Conservation (phyloP, 495 filamentous ascomycete species). For the Xylaria flabelliformis region DNA sequence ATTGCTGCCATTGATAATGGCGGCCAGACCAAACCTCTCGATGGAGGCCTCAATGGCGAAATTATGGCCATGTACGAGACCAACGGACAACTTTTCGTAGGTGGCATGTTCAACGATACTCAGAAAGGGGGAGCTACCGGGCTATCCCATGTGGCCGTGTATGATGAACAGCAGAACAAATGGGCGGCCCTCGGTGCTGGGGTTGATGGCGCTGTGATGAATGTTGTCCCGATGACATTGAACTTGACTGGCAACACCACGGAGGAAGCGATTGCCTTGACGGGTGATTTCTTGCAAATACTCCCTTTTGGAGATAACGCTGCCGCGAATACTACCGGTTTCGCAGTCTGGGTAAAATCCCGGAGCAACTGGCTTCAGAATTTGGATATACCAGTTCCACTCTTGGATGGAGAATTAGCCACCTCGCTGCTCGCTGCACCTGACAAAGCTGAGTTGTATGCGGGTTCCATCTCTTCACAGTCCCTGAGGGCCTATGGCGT, state of each 20-base stretch:
- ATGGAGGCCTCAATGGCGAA: conserved; percentile 80
- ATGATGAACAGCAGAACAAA: conserved; percentile 66
- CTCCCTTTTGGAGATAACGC: conserved; percentile 67
- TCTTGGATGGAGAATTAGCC: conserved; percentile 73
- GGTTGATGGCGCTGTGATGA: conserved; percentile 78
- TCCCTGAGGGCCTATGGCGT: conserved; percentile 71
- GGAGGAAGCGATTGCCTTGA: conserved; percentile 78
- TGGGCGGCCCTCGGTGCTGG: conserved; percentile 87
- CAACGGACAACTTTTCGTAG: conserved; percentile 75
- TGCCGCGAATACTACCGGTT: conserved; percentile 69
- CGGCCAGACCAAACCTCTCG: conserved; percentile 64
- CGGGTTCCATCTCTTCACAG: conserved; percentile 77
- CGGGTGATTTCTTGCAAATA: conserved; percentile 78
- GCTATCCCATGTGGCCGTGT: conserved; percentile 77
- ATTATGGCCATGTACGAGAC: conserved; percentile 73
- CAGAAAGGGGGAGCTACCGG: conserved; percentile 62
- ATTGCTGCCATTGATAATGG: conserved; percentile 74
- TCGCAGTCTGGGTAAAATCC: conserved; percentile 95
- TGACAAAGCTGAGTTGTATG: conserved; percentile 68
- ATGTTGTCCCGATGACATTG: conserved; percentile 76
- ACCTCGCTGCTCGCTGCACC: conserved; percentile 66
- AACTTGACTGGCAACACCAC: conserved; percentile 75
- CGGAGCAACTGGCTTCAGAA: conserved; percentile 87
- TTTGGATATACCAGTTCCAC: conserved; percentile 67
- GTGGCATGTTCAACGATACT: conserved; percentile 84